These are phyloP conservation scores for Fagopyrum homotropicum DNA, from an alignment of 148 eudicot genomes.

Conservation along the genomic window DNA sequence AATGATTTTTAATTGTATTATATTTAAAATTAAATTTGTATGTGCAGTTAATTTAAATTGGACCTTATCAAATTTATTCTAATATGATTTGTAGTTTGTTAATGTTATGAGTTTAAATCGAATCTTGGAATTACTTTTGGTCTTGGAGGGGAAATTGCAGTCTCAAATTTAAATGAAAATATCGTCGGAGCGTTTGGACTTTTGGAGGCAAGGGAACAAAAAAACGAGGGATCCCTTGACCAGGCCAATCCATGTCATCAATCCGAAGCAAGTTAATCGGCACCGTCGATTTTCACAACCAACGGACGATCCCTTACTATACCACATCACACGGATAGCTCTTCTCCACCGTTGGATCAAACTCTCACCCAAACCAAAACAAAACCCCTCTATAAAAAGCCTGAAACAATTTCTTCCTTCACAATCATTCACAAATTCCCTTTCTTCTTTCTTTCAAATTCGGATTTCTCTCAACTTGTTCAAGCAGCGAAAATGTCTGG, in stretches of 20 bases:
- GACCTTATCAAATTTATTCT: too few relatives aligned
- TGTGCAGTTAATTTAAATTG: too few relatives aligned
- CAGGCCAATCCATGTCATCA: neutral
- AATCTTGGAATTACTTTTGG: too few relatives aligned
- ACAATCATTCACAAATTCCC: neutral
- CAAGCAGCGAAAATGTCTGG: constrained; percentile 32
- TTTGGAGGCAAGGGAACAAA: neutral
- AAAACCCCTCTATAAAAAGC: neutral
- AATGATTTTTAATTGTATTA: too few relatives aligned
- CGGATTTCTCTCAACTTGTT: neutral
- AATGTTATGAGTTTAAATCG: too few relatives aligned
- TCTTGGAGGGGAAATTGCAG: too few relatives aligned
- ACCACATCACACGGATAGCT: neutral
- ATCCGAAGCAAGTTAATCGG: neutral
- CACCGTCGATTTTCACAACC: neutral
- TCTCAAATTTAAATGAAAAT: too few relatives aligned
- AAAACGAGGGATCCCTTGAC: neutral
- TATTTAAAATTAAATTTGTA: too few relatives aligned
- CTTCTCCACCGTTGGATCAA: constrained; percentile 1
- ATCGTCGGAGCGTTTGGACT: too few relatives aligned
- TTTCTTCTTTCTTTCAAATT: neutral
- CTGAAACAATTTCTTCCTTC: neutral
- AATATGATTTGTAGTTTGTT: too few relatives aligned
- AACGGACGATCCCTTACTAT: neutral
- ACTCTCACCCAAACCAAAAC: neutral